Base-by-base conservation (phyloP, 169 alveolate species). In the Plasmodium fragile region DNA sequence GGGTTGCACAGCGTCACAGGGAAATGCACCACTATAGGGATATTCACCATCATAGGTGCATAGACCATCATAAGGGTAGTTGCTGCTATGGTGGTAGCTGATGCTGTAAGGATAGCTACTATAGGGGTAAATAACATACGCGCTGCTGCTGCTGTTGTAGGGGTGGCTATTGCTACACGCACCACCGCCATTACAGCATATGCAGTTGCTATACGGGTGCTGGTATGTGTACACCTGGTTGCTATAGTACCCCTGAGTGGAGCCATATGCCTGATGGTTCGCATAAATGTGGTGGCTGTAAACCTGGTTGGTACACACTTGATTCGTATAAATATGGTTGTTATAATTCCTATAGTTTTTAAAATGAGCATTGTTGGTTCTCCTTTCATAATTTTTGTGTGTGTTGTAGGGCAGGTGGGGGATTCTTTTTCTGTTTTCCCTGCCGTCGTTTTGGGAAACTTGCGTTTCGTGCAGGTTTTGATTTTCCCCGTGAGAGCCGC, bases 311-410 rank as follows among this genome's bases (percentile, higher is more conserved):
- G 69, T 36, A 36, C 13, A 36, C n/a, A 78, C 4, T 71, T 78
- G 55, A 78, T 78, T 36, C n/a, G 55, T 78, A 18, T 41, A 36
- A n/a, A 78, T 18, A 3, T 55, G 30, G 34, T 59, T 13, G 28
- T 81, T 81, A 25, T 53, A 53, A 81, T 81, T 32, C 52, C 75
- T 82, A 43, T 49, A 81, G 70, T 81, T 49, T 30, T 81, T 81
- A 25, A 34, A 69, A 70, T 39, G 36, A 28, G n/a, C 32, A 36
- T 70, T 83, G 77, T 83, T 65, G 36, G 43, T 45, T 83, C 43
- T 82, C 45, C 53, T 69, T 41, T 70, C 92, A 70, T 69, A 69
- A 45, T 83, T 65, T 45, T 18, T 83, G 53, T 83, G 52, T 41
- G 81, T 5, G 11, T 13, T 18, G 73, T 83, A 69, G 28, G 69